phyloP scores from a whole-genome alignment of 345 rosid species.

The Citrus australasica region DNA sequence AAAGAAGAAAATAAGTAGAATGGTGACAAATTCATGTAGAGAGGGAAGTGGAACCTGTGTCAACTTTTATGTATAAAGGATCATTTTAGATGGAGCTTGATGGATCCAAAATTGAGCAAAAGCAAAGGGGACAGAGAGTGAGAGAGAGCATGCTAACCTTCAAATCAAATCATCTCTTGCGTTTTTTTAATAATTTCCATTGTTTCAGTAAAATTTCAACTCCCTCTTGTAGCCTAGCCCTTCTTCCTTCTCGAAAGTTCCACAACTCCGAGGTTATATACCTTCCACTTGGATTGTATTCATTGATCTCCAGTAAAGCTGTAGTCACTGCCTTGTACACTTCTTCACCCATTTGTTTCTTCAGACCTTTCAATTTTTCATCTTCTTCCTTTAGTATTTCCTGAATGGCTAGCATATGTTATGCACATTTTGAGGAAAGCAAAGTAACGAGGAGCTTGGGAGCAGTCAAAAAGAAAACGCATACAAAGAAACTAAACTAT shows the following conservation, averaged over 20 bases:
- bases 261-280: conserved; percentile 74
- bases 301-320: conserved; percentile 73
- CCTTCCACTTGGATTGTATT: conserved; percentile 91
- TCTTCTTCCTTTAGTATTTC: conserved; percentile 62
- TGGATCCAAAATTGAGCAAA: too few relatives aligned
- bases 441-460: not conserved
- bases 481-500: not conserved
- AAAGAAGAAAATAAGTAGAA: too few relatives aligned
- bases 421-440: not conserved
- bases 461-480: not conserved
- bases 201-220: conserved; percentile 44
- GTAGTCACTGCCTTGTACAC: conserved; percentile 55
- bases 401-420: conserved; percentile 34
- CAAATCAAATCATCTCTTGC: conserved; percentile 24
- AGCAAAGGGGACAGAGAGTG: too few relatives aligned
- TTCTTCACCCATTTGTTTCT: conserved; percentile 55
- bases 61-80: too few relatives aligned
- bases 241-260: conserved; percentile 63
- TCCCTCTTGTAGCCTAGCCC: conserved; percentile 67
- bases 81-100: too few relatives aligned
- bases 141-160: conserved; percentile 16
- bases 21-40: too few relatives aligned
- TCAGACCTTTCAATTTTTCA: conserved; percentile 58
- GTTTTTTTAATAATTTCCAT: conserved; percentile 38
- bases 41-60: too few relatives aligned